Evolutionary conservation across 345 rosid species (phyloP).

Genomic region (Euphorbia lathyris): DNA sequence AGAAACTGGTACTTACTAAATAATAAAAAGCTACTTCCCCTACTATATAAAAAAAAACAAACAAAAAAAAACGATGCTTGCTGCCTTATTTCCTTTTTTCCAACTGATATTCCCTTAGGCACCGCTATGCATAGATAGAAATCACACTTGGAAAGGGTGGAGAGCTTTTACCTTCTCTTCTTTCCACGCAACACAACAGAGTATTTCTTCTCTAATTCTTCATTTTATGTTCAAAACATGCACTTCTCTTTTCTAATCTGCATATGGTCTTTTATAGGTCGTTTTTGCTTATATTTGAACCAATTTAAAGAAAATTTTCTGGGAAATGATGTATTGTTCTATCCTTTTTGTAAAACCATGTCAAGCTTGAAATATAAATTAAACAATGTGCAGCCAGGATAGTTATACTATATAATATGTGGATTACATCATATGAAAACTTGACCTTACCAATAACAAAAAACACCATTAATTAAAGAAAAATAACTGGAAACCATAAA

Average conservation of each 20-base stretch:
- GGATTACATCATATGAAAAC: background rate
- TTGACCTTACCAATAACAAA: background rate
- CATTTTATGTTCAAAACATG: background rate
- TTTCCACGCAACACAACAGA: background rate
- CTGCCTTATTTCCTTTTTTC: too few species aligned
- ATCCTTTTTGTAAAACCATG: background rate
- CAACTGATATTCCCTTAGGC: too few species aligned
- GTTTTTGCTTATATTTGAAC: background rate
- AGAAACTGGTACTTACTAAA: too few species aligned
- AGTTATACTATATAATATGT: background rate
- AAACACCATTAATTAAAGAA: background rate
- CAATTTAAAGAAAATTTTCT: background rate
- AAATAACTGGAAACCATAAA: background rate
- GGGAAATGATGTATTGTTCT: background rate
- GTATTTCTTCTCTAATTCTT: background rate
- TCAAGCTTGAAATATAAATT: background rate
- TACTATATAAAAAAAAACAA: too few species aligned
- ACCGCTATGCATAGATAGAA: too few species aligned
- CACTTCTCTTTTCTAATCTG: background rate
- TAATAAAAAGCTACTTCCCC: too few species aligned
- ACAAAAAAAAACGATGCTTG: too few species aligned
- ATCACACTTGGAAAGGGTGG: too few species aligned
- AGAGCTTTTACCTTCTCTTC: too few species aligned
- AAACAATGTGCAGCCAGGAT: background rate
- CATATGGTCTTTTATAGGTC: background rate